Evolutionary conservation across 176 grass and related monocot genomes (phyloP).

Genomic region (Oryza punctata): DNA sequence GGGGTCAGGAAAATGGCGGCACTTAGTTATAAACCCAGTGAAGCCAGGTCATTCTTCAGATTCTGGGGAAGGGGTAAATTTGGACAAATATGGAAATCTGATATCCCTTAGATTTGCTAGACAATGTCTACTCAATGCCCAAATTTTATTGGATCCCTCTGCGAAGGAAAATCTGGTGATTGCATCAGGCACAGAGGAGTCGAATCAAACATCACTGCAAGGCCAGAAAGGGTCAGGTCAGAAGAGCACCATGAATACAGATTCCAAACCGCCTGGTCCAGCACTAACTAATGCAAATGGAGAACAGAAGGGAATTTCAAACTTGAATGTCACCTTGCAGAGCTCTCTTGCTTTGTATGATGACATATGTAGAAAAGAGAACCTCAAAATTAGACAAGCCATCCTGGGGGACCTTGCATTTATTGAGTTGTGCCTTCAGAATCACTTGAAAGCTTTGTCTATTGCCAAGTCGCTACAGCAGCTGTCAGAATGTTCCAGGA

Average conservation of each 20-base stretch:
- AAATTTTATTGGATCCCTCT: slow-evolving; percentile 51
- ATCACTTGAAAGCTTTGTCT: slow-evolving; percentile 67
- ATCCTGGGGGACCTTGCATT: slow-evolving; percentile 69
- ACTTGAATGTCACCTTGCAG: slow-evolving; percentile 59
- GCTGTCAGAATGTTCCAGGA: slow-evolving; percentile 66
- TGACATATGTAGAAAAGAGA: slow-evolving; percentile 71
- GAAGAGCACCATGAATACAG: slow-evolving; percentile 48
- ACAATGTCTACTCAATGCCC: slow-evolving; percentile 71
- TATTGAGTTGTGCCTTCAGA: slow-evolving; percentile 71
- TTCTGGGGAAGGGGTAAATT: slow-evolving; percentile 40
- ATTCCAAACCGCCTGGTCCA: slow-evolving; percentile 51
- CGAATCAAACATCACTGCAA: slow-evolving; percentile 34
- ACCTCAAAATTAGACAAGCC: slow-evolving; percentile 63
- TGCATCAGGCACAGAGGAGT: slow-evolving; percentile 35
- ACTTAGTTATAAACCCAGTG: slow-evolving; percentile 52
- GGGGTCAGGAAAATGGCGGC: slow-evolving; percentile 69
- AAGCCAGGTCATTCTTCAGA: slow-evolving; percentile 30
- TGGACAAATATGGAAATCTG: slow-evolving; percentile 36
- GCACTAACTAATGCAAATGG: slow-evolving; percentile 45
- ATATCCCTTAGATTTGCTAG: slow-evolving; percentile 67
- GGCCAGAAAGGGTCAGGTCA: slow-evolving; percentile 43
- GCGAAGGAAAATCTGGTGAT: slow-evolving; percentile 21
- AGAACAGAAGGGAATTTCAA: slow-evolving; percentile 48
- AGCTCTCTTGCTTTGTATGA: slow-evolving; percentile 58
- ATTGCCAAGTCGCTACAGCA: slow-evolving; percentile 55